phyloP scores from a whole-genome alignment of 2,329 filamentous ascomycete species.

The Fusarium acutatum region DNA sequence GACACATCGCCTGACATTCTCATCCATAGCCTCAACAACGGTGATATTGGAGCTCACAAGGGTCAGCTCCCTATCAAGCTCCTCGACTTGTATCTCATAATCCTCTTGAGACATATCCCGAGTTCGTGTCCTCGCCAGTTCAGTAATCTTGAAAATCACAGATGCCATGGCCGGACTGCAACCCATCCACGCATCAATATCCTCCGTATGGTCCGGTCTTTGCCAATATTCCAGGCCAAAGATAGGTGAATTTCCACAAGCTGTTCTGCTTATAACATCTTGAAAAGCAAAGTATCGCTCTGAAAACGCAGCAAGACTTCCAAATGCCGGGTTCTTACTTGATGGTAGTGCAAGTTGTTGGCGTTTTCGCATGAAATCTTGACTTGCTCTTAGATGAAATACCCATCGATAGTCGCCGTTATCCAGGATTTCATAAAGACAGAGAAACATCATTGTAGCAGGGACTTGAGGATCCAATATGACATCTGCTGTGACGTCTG shows the following conservation, averaged over 20 bases:
- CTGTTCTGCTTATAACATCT: slow-evolving; percentile 60
- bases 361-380: slow-evolving; percentile 54
- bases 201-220: slow-evolving; percentile 12
- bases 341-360: slow-evolving; percentile 38
- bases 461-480: slow-evolving; percentile 32
- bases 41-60: not conserved
- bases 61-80: slow-evolving; percentile 9
- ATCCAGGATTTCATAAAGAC: slow-evolving; percentile 37
- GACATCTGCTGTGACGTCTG: slow-evolving; percentile 15
- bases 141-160: slow-evolving; percentile 57
- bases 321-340: not conserved
- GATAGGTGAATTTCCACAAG: slow-evolving; percentile 56
- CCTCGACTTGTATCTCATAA: not conserved
- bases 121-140: slow-evolving; percentile 50
- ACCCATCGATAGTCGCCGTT: slow-evolving; percentile 50
- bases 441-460: slow-evolving; percentile 38
- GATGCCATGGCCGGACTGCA: slow-evolving; percentile 57
- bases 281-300: slow-evolving; percentile 61
- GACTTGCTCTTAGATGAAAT: slow-evolving; percentile 56
- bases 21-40: not conserved
- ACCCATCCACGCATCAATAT: slow-evolving; percentile 56
- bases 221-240: slow-evolving; percentile 60
- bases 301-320: slow-evolving; percentile 43
- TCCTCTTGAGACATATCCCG: not conserved
- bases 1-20: slow-evolving; percentile 35